Evolutionary conservation across 345 rosid species (phyloP), one percentile per base, ranked within the genome.

Genomic region (Nasturtium officinale): DNA sequence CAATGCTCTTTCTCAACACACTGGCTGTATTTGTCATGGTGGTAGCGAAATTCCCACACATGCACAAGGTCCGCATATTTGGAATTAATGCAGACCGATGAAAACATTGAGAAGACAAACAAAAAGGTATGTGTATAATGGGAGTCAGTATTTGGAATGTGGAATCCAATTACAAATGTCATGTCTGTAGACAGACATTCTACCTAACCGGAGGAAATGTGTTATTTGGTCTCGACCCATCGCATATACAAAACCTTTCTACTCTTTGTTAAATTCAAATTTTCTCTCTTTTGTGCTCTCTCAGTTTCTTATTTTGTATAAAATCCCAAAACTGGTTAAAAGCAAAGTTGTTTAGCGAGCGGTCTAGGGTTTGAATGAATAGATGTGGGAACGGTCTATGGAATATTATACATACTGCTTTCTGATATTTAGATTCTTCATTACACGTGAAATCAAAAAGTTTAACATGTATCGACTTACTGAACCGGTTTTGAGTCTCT

Each of bases 21-120:
- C 66, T 86, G 37, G 96, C 91, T 5, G 89, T 88, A 16, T 64
- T 85, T 21, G 83, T 90, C 12, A 85, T 88, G 64, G 96, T 90
- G 10, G 83, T 88, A 5, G 96, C 96, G 0, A 90, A 90, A 82
- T 90, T 88, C 78, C 93, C 90, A 0, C 85, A 90, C 80, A 90
- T 90, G 96, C 93, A 90, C 84, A 88, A 86, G 82, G 93, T 90
- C 76, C 93, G 96, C 17, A 88, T 90, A 59, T 90, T 90, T 65
- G 96, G 96, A 53, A 90, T 90, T 77, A 90, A 90, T 57, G 93
- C 78, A 9, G 96, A 87, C 59, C 83, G 43, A 52, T 86, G 84
- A 90, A 38, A 59, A 59, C 47, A 6, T 81, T 57, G 64, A 80
- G 73, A 82, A 47, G 18, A 75, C 67, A 65, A 63, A 69, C 82